phyloP scores from a whole-genome alignment of 176 grass and related monocot species.

The Carex myosuroides region DNA sequence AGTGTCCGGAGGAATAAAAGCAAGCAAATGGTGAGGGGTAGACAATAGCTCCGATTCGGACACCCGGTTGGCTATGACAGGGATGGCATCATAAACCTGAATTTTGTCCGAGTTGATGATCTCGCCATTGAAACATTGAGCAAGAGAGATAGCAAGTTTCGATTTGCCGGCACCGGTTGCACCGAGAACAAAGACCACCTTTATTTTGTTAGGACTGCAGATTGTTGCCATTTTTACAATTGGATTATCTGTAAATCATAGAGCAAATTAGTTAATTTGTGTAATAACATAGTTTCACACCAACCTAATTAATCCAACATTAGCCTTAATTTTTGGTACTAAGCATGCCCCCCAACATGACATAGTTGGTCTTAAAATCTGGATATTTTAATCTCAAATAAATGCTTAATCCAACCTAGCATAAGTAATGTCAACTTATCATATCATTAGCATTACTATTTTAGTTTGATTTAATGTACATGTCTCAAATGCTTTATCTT shows the following conservation, averaged over 20 bases:
- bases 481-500: too few species aligned
- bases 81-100: slow-evolving; percentile 53
- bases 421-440: too few species aligned
- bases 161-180: slow-evolving; percentile 84
- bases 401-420: too few species aligned
- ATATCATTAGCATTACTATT: too few species aligned
- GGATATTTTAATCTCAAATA: too few species aligned
- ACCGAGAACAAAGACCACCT: slow-evolving; percentile 72
- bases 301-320: too few species aligned
- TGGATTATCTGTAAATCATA: neutral
- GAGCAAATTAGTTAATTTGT: neutral
- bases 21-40: slow-evolving; percentile 66
- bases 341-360: too few species aligned
- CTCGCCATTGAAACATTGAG: slow-evolving; percentile 51
- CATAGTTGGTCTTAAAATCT: too few species aligned
- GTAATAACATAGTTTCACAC: neutral
- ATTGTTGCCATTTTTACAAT: neutral
- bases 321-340: too few species aligned
- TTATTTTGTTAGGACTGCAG: slow-evolving; percentile 28
- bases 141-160: slow-evolving; percentile 63
- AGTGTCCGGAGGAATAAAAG: slow-evolving; percentile 30
- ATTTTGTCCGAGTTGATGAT: slow-evolving; percentile 91
- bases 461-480: too few species aligned
- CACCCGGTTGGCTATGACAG: slow-evolving; percentile 67
- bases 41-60: slow-evolving; percentile 31